A percentile compares a stretch with the other conserved stretches of the same genome.
Conservation (phyloP, 2,329 filamentous ascomycete genomes). For the Xylariaceae sp. region DNA sequence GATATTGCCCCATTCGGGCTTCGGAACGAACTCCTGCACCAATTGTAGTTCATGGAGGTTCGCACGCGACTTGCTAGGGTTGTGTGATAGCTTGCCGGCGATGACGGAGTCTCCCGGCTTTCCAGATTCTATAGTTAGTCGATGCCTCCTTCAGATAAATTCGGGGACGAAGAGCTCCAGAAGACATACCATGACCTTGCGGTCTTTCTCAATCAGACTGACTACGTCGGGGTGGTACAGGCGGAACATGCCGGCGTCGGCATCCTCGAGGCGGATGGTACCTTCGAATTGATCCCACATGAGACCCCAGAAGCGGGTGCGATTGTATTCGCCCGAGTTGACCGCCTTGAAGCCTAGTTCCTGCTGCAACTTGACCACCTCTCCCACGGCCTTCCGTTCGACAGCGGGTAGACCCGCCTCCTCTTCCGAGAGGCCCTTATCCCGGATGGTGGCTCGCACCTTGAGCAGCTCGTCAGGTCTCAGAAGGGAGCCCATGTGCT, state of each 20-base stretch:
- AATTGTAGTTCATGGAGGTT: constrained; percentile 55
- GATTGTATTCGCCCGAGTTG: constrained; percentile 71
- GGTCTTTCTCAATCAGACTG: constrained; percentile 54
- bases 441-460: constrained; percentile 62
- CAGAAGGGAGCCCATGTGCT: constrained; percentile 75
- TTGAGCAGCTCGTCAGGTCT: constrained; percentile 67
- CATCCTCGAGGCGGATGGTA: constrained; percentile 51
- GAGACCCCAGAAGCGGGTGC: constrained; percentile 55
- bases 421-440: constrained; percentile 55
- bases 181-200: constrained; percentile 49
- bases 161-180: background rate
- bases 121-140: background rate
- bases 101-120: constrained; percentile 57
- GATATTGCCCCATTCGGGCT: constrained; percentile 53
- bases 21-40: constrained; percentile 49
- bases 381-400: constrained; percentile 67
- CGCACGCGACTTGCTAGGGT: constrained; percentile 44
- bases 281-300: constrained; percentile 59
- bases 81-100: constrained; percentile 51
- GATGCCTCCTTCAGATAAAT: background rate
- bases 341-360: constrained; percentile 68
- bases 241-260: constrained; percentile 55
- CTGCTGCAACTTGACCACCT: constrained; percentile 70
- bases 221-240: constrained; percentile 59
- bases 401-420: constrained; percentile 59